These are phyloP conservation scores for Chlorella sp. DNA, from an alignment of 139 green algal species.

Conservation along the genomic window DNA sequence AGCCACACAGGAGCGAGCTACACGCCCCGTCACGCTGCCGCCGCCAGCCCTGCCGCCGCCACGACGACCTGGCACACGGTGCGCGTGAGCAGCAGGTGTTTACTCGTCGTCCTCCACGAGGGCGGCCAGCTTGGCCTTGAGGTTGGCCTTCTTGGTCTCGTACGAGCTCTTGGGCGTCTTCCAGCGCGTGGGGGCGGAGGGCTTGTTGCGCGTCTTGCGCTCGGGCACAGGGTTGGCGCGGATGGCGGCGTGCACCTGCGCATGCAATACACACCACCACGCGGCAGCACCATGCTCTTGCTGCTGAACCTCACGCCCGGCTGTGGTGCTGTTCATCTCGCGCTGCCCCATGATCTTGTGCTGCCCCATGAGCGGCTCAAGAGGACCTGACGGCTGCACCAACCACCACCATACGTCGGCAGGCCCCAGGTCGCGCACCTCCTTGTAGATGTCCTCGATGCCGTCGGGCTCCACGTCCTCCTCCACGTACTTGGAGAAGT, in stretches of 20 bases:
- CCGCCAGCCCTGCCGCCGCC: too few species aligned
- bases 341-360: not conserved
- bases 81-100: too few species aligned
- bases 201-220: conserved; percentile 73
- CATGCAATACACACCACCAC: not conserved
- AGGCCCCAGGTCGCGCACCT: conserved; percentile 1
- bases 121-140: conserved; percentile 82
- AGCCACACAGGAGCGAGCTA: too few species aligned
- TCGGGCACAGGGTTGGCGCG: conserved; percentile 68
- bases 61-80: too few species aligned
- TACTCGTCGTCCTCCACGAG: conserved; percentile 53
- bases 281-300: not conserved
- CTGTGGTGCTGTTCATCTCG: not conserved
- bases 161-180: conserved; percentile 88
- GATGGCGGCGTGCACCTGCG: conserved; percentile 87
- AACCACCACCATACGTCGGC: not conserved
- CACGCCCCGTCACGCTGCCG: too few species aligned
- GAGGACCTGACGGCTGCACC: not conserved
- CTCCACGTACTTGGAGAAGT: conserved; percentile 87
- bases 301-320: not conserved
- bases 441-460: conserved; percentile 87
- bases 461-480: conserved; percentile 76
- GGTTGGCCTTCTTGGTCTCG: conserved; percentile 88
- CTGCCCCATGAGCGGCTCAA: too few species aligned
- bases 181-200: conserved; percentile 66